Evolutionary conservation across 192 early-diverging fungal genomes (phyloP).

Genomic region (Coemansia aciculifera): DNA sequence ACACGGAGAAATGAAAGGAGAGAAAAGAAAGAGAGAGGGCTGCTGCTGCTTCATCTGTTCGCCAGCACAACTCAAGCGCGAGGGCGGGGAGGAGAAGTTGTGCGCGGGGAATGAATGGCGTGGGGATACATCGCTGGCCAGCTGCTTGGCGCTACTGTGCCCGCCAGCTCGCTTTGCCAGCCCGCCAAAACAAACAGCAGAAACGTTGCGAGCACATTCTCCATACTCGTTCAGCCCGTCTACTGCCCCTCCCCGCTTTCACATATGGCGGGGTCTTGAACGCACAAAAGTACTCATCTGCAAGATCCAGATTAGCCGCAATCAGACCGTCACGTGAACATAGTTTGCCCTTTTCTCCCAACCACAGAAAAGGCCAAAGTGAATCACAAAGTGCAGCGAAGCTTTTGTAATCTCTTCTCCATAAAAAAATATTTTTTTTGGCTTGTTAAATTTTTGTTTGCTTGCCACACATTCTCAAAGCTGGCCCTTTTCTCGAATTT

Average conservation of each 20-base stretch:
- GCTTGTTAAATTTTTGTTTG: neutral
- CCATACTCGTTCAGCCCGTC: slow-evolving; percentile 11
- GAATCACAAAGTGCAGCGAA: neutral
- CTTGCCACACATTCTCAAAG: slow-evolving; percentile 1
- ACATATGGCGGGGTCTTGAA: neutral
- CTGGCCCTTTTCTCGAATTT: slow-evolving; percentile 10
- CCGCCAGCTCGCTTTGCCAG: neutral
- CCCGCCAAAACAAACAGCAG: slow-evolving; percentile 5
- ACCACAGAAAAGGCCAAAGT: neutral
- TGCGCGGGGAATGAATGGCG: slow-evolving; percentile 8
- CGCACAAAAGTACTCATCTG: slow-evolving; percentile 35
- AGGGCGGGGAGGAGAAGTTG: neutral
- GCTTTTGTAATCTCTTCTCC: neutral
- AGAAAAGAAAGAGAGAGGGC: slow-evolving; percentile 3
- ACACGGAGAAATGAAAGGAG: neutral
- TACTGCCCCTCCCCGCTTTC: slow-evolving; percentile 14
- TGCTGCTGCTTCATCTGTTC: neutral
- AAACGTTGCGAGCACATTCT: slow-evolving; percentile 25
- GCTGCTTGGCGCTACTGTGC: slow-evolving; percentile 11
- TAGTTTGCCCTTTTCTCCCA: neutral
- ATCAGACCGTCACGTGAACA: neutral
- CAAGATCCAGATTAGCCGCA: slow-evolving; percentile 13
- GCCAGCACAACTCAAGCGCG: neutral
- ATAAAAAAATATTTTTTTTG: slow-evolving; percentile 1
- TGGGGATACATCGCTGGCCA: neutral